Base-by-base conservation (phyloP, 176 grass and related monocot genomes). In the Lolium multiflorum region DNA sequence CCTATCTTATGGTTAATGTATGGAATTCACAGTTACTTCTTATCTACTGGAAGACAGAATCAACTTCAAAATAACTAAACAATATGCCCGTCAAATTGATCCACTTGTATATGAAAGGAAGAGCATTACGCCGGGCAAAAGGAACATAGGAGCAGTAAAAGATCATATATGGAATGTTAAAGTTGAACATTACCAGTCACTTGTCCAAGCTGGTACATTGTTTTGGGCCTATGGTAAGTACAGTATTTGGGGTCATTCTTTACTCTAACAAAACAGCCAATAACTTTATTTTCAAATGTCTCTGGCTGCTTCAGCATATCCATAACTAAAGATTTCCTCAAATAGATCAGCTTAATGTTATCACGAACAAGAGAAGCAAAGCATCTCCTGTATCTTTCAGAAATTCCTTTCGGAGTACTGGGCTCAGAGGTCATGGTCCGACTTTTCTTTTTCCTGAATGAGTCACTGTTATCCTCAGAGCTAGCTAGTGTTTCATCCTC, bases 261-360 rank as follows among this genome's bases (percentile, higher is more conserved):
- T 57, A 98, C 76, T 85, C 94, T 94, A 35, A 96, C 92, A 72
- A 94, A 98, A 78, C 89, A 98, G 6, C 97, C 94, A 70, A 71
- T 85, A 41, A 98, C 84, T 91, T 98, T 98, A 48, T 60, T 28
- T 86, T 91, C 90, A 91, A 98, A 98, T 78, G 82, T 85, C 20
- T 91, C 88, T 37, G 92, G 90, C 51, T 92, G 71, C 88, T 94
- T 96, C 78, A 96, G 87, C 71, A 98, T 79, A 62, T 92, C 70
- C 43, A 96, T 9, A 50, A 98, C 58, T 80, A 98, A 84, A 22
- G 97, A 87, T 89, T 49, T 88, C 69, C 79, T 94, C 90, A 98
- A 83, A 77, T 94, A 98, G 49, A 94, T 82, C 39, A 91, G 81
- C 52, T 87, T 88, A 41, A 98, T 94, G 66, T 98, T 98, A 70